These are phyloP conservation scores for Ramaria sp. DNA, from an alignment of 768 basidiomycete genomes.

Conservation along the genomic window DNA sequence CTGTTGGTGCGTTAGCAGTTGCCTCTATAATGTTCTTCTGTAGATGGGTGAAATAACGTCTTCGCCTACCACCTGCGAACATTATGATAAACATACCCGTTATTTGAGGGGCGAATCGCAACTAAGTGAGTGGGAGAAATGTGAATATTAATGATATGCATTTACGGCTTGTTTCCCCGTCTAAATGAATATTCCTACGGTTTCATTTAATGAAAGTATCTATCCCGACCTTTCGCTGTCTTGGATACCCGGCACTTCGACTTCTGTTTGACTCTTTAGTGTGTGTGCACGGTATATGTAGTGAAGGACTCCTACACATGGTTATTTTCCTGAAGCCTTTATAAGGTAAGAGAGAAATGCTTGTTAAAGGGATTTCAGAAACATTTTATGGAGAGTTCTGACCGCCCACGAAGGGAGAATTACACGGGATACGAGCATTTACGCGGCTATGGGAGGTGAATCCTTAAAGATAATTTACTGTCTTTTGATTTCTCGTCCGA, in stretches of 20 bases:
- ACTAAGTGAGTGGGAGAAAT: not conserved
- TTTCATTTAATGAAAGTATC: conserved; percentile 6
- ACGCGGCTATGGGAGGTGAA: not conserved
- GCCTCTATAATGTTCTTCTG: conserved; percentile 18
- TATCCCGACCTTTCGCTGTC: not conserved
- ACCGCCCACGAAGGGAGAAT: conserved; percentile 1
- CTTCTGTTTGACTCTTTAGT: too few relatives aligned
- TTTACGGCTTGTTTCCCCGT: conserved; percentile 11
- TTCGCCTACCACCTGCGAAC: conserved; percentile 12
- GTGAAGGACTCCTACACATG: too few relatives aligned
- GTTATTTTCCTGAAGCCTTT: too few relatives aligned
- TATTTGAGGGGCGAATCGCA: conserved; percentile 3
- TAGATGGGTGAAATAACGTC: not conserved
- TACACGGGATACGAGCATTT: not conserved
- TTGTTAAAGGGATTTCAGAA: not conserved
- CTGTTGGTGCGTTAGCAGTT: conserved; percentile 23
- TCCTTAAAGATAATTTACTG: not conserved
- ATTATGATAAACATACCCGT: conserved; percentile 13
- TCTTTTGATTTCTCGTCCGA: not conserved
- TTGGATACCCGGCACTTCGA: not conserved
- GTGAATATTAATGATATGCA: not conserved
- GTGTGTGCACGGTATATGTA: too few relatives aligned
- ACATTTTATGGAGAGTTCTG: conserved; percentile 7
- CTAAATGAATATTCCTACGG: conserved; percentile 5
- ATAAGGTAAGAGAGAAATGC: too few relatives aligned